phyloP scores from a whole-genome alignment of 345 rosid species.

The Viola odorata region DNA sequence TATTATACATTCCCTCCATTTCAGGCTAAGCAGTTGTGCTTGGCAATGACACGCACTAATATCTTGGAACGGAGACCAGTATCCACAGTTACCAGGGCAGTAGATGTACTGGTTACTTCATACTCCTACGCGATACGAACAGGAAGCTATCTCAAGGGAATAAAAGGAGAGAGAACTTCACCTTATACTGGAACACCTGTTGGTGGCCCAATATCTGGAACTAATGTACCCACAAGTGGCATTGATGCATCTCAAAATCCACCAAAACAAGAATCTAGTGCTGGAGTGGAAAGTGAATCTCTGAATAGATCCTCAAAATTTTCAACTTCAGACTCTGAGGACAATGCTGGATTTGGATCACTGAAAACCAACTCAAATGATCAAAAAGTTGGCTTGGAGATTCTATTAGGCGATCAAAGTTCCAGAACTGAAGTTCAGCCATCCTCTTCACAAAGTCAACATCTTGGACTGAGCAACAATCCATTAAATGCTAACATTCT shows the following conservation, averaged over 20 bases:
- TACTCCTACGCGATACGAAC: conserved; percentile 66
- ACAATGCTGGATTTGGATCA: conserved; percentile 27
- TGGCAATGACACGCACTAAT: conserved; percentile 58
- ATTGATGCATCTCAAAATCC: conserved; percentile 30
- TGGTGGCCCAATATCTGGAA: conserved; percentile 21
- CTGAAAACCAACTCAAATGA: conserved; percentile 34
- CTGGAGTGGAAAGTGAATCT: conserved; percentile 29
- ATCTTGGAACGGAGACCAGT: conserved; percentile 91
- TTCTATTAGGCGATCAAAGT: conserved; percentile 29
- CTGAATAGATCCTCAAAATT: conserved; percentile 29
- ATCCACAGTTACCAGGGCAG: conserved; percentile 62
- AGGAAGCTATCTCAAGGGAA: conserved; percentile 54
- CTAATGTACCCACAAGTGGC: conserved; percentile 37
- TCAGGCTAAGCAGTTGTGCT: conserved; percentile 88
- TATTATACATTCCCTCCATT: conserved; percentile 20
- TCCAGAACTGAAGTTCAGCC: conserved; percentile 26
- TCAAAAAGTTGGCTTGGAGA: conserved; percentile 34
- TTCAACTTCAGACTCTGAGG: conserved; percentile 54
- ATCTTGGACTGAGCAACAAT: conserved; percentile 37
- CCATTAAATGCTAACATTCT: conserved; percentile 40
- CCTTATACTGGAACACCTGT: conserved; percentile 30
- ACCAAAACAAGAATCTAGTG: conserved; percentile 25
- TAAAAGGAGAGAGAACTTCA: conserved; percentile 44
- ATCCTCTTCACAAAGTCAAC: conserved; percentile 31
- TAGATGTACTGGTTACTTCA: conserved; percentile 71